A percentile compares a stretch with the other conserved stretches of the same genome.
Evolutionary conservation across 257 asterid species (phyloP).

Genomic region (Solanum appendiculatum): DNA sequence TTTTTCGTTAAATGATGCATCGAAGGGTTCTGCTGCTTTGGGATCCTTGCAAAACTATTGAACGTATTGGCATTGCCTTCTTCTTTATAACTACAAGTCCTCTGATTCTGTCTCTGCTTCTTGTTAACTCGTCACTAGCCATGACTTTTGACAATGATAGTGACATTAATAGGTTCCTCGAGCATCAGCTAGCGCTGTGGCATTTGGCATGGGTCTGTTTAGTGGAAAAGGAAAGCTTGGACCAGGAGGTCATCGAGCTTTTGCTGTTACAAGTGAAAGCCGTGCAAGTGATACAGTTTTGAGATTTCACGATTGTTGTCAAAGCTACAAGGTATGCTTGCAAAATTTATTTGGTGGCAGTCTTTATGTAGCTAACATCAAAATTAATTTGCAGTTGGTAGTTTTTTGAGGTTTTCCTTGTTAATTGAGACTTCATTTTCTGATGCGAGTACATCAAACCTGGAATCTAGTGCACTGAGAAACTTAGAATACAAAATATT

Average conservation of each 20-base stretch:
- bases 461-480: background rate
- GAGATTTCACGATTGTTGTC: conserved; percentile 96
- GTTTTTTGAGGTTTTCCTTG: background rate
- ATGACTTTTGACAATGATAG: background rate
- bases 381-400: background rate
- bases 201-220: conserved; percentile 96
- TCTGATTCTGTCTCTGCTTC: background rate
- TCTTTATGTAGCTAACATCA: background rate
- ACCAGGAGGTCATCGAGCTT: conserved; percentile 77
- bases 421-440: background rate
- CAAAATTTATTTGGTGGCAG: background rate
- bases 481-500: background rate
- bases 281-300: conserved; percentile 87
- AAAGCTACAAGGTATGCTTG: conserved; percentile 71
- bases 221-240: conserved; percentile 84
- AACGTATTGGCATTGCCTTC: background rate
- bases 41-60: background rate
- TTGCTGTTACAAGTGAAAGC: conserved; percentile 93
- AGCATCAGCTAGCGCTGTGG: conserved; percentile 97
- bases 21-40: background rate
- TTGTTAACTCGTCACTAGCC: background rate
- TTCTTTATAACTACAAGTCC: background rate
- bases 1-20: background rate
- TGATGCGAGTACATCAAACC: background rate
- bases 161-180: conserved; percentile 52